Evolutionary conservation across 2,329 filamentous ascomycete genomes (phyloP), one percentile per base, ranked within the genome.

Genomic region (Talaromyces sp.): DNA sequence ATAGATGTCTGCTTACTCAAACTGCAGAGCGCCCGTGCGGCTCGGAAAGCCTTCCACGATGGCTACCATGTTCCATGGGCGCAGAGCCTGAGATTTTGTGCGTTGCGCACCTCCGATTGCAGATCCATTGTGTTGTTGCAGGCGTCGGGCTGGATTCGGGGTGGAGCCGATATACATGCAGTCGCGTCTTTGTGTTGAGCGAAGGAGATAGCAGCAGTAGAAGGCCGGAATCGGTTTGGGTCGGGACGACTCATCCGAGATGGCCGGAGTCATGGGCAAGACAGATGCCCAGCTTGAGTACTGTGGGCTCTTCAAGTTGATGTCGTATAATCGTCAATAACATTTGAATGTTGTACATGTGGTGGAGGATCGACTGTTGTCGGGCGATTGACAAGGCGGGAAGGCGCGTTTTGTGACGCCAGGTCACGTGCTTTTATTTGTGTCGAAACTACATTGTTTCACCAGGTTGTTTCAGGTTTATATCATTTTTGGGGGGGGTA

Each of bases 201-300:
- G 88, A 38, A 97, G 84, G 17, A 97, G 84, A 73, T 99, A 97
- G 71, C 94, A 95, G 66, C 90, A 91, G 72, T 97, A 97, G 65
- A 97, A 88, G 1, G 92, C 88, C 10, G 93, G 93, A 24, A 97
- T 91, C 0, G 82, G 79, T 26, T 41, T 61, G 5, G 31, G 21
- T 14, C 27, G 41, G 29, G 19, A 11, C 9, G 19, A 10, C 1
- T 53, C 51, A 14, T 46, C 24, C 9, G 54, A 9, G 29, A 24
- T 35, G 27, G 56, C 38, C 14, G 56, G 32, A 11, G 43, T 12
- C 60, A 58, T 61, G 35, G 14, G 12, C 32, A 35, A 35, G 3
- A 17, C 12, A 17, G 17, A 7, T 5, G 14, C 14, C 32, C 32
- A 14, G 12, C 12, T n/a, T n/a, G n/a, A n/a, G n/a, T n/a, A 5